These are phyloP conservation scores for Digitaria exilis DNA, from an alignment of 202 grass and related monocot genomes.

Conservation along the genomic window DNA sequence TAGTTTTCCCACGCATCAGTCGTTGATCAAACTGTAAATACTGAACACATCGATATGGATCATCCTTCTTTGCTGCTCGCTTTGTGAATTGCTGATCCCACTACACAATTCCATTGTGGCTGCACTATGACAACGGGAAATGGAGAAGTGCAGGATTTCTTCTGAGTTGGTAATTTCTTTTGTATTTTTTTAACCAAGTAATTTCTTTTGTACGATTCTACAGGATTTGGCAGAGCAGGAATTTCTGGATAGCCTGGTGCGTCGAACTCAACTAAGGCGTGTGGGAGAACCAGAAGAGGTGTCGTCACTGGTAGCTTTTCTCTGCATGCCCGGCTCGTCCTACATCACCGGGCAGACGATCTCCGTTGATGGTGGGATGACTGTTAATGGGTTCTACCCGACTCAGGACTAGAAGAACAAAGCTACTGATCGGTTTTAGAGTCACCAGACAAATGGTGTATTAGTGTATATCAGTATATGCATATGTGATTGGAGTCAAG, in stretches of 20 bases:
- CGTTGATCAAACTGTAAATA: not conserved
- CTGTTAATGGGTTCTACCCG: conserved; percentile 44
- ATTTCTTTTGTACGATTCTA: no score
- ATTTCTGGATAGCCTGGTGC: conserved; percentile 39
- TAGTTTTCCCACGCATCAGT: not conserved
- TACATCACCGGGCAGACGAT: conserved; percentile 59
- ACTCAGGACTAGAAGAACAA: not conserved
- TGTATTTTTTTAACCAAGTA: no score
- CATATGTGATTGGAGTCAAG: not conserved
- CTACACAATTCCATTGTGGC: not conserved
- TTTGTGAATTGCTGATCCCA: not conserved
- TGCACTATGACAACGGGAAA: not conserved
- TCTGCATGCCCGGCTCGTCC: conserved; percentile 56
- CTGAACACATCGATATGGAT: not conserved
- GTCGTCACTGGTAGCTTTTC: conserved; percentile 60
- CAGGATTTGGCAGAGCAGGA: conserved; percentile 50
- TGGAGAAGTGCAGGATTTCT: not conserved
- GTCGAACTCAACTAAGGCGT: conserved; percentile 51
- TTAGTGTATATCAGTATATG: no score
- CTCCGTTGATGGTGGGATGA: conserved; percentile 56
- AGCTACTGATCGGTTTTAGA: not conserved
- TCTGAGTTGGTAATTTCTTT: not conserved
- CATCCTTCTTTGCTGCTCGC: not conserved
- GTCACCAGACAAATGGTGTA: not conserved
- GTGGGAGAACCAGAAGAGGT: conserved; percentile 69